A percentile compares a stretch with the other conserved stretches of the same genome.
Conservation (phyloP, 108 stramenopile species). For the Cyclotella choctawhatcheeana region DNA sequence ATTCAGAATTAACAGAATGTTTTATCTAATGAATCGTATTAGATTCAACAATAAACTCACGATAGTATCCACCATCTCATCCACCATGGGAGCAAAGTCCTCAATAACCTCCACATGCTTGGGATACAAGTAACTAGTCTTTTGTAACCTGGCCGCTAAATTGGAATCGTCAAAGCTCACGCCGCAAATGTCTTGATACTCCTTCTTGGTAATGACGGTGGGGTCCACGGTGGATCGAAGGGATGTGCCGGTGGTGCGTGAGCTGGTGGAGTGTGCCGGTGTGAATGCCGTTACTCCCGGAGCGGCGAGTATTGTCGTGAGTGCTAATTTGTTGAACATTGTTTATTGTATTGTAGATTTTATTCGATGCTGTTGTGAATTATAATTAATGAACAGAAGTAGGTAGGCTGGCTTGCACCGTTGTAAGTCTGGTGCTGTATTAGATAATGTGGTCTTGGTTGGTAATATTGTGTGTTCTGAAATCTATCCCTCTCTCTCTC, state of each 20-base stretch:
- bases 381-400: too few relatives aligned
- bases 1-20: background rate
- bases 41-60: slow-evolving; percentile 66
- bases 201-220: slow-evolving; percentile 74
- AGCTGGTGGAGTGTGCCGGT: background rate
- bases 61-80: slow-evolving; percentile 81
- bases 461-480: too few relatives aligned
- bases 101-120: slow-evolving; percentile 93
- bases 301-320: background rate
- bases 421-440: too few relatives aligned
- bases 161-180: slow-evolving; percentile 63
- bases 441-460: too few relatives aligned
- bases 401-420: too few relatives aligned
- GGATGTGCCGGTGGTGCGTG: background rate
- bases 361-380: background rate
- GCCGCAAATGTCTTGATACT: slow-evolving; percentile 84
- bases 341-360: background rate
- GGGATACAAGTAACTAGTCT: slow-evolving; percentile 82
- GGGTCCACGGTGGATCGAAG: slow-evolving; percentile 67
- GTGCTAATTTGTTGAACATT: slow-evolving; percentile 13
- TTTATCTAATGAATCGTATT: background rate
- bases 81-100: slow-evolving; percentile 83
- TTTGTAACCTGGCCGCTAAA: slow-evolving; percentile 57
- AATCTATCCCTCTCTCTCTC: too few relatives aligned
- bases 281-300: background rate